Evolutionary conservation across 352 stramenopile genomes (phyloP), one percentile per base, ranked within the genome.

Genomic region (Aphanomyces invadans): DNA sequence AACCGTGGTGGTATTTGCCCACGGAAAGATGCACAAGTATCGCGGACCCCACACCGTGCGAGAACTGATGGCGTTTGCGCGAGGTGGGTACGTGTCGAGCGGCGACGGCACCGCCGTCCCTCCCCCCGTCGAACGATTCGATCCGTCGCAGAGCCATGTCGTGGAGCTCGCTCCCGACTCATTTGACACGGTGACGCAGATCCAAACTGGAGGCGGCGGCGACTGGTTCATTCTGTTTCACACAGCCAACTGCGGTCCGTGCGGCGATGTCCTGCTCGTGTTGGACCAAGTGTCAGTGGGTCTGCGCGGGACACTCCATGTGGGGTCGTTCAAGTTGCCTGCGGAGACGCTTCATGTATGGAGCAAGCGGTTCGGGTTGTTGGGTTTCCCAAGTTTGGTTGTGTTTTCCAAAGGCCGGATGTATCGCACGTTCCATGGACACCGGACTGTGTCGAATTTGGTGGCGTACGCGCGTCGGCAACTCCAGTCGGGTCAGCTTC

Each of bases 321-420:
- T 62, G 2, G 49, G 9, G 19, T 12, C 51, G 3, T 9, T 36
- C 3, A 29, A 32, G 23, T 23, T 54, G 25, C 26, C 11, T 17
- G 12, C 19, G 11, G 15, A 38, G 25, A 36, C 36, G 15, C 4
- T 11, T 17, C 26, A 32, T 36, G 23, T 36, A 5, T 45, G 38
- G 38, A 36, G 75, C 68, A 82, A 88, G 73, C 86, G 88, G 70
- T 96, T 96, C 72, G 73, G 74, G 38, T 82, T 96, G 52, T 74
- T 75, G 48, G 78, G 80, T n/a, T 91, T 82, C 70, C 86, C 86
- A 26, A 92, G 82, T 29, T 62, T 95, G 33, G 56, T 89, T 48
- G 74, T 86, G 56, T 85, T 95, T 54, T 81, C 74, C 65, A 76
- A 92, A 28, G 83, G 86, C 62, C 80, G 80, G 36, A 73, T 82